These are phyloP conservation scores for Gamarada debralockiae DNA, from an alignment of 495 filamentous ascomycete species.

Conservation along the genomic window DNA sequence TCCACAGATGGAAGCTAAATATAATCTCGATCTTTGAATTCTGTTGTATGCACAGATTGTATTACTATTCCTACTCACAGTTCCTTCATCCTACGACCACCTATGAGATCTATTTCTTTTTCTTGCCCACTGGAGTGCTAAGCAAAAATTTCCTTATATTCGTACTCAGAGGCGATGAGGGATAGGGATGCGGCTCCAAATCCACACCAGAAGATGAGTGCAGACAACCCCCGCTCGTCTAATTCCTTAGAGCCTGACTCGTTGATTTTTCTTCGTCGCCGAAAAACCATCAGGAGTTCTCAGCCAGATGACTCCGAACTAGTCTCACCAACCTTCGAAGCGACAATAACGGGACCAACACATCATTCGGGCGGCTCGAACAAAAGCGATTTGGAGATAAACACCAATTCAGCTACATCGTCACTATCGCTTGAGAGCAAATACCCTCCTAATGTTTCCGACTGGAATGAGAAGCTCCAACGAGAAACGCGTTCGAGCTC, in stretches of 20 bases:
- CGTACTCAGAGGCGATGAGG: no score
- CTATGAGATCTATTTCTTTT: no score
- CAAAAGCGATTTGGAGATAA: not conserved
- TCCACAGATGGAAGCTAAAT: no score
- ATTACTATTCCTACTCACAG: no score
- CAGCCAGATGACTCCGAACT: not conserved
- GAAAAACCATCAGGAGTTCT: not conserved
- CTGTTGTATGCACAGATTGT: no score
- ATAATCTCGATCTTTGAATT: no score
- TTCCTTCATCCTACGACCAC: no score
- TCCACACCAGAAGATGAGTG: not conserved
- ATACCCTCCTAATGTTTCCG: slow-evolving; percentile 4
- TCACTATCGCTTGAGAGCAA: slow-evolving; percentile 3
- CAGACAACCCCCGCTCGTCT: not conserved
- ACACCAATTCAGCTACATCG: not conserved
- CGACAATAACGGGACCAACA: not conserved
- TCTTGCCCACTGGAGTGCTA: no score
- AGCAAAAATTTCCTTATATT: no score
- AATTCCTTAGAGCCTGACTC: not conserved
- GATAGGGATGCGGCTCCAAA: not conserved
- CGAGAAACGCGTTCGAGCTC: not conserved
- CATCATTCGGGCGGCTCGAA: not conserved
- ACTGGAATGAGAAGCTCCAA: slow-evolving; percentile 11
- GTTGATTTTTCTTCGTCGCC: not conserved
- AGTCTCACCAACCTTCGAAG: not conserved